A percentile compares a stretch with the other conserved stretches of the same genome.
phyloP scores from a whole-genome alignment of 2,329 filamentous ascomycete species.

The Pseudogymnoascus sp. region DNA sequence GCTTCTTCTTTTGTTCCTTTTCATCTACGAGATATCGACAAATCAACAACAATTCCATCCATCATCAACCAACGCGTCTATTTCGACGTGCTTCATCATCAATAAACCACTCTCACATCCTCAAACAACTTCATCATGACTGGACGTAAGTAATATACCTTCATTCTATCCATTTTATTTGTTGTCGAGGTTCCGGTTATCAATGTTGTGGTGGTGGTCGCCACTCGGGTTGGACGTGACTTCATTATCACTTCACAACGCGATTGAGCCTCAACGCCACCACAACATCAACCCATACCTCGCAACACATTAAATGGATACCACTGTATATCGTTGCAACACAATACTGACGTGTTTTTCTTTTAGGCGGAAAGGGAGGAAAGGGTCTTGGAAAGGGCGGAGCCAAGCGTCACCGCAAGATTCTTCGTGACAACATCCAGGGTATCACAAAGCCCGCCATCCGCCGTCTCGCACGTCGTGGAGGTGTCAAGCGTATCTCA shows the following conservation, averaged over 20 bases:
- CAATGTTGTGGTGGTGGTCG: slow-evolving; percentile 20
- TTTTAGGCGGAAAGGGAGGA: slow-evolving; percentile 80
- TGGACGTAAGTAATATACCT: slow-evolving; percentile 55
- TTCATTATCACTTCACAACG: slow-evolving; percentile 15
- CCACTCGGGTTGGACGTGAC: slow-evolving; percentile 16
- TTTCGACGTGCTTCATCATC: slow-evolving; percentile 29
- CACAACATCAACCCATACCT: slow-evolving; percentile 17
- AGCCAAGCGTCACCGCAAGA: slow-evolving; percentile 98
- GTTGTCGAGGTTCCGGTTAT: slow-evolving; percentile 15
- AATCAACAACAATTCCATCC: slow-evolving; percentile 21
- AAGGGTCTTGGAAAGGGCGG: slow-evolving; percentile 98
- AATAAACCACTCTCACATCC: slow-evolving; percentile 26
- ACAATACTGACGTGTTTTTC: slow-evolving; percentile 38
- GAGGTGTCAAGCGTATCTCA: slow-evolving; percentile 99
- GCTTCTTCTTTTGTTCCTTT: slow-evolving; percentile 21
- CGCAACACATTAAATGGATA: slow-evolving; percentile 16
- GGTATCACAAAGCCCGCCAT: slow-evolving; percentile 98
- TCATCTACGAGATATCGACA: slow-evolving; percentile 18
- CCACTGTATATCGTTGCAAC: slow-evolving; percentile 13
- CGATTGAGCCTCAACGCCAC: slow-evolving; percentile 15
- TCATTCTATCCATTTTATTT: slow-evolving; percentile 16
- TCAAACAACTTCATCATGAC: slow-evolving; percentile 49
- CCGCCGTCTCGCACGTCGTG: slow-evolving; percentile 96
- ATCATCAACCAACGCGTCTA: slow-evolving; percentile 24
- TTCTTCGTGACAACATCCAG: slow-evolving; percentile 99